Base-by-base conservation (phyloP, 2,329 filamentous ascomycete species). In the Exophiala sideris region DNA sequence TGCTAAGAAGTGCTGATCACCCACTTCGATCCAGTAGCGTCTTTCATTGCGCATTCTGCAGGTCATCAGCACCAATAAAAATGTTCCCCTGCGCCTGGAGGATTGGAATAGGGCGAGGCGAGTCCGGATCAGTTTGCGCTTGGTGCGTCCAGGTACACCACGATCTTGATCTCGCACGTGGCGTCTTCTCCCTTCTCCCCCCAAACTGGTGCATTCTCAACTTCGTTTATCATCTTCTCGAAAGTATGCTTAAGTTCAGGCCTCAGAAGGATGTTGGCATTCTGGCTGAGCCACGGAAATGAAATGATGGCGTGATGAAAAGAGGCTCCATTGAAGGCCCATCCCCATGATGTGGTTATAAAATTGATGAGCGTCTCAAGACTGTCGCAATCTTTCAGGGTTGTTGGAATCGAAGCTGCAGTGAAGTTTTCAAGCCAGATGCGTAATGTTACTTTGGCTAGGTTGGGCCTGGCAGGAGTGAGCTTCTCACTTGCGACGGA, bases 201-300 rank as follows among this genome's bases (percentile, higher is more conserved):
- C 60, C 62, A 62, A 11, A 53, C 42, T 5, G 56, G 58, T 18
- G 56, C 54, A 9, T 42, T 48, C 34, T 57, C 56, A 29, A 61
- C 48, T 34, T 60, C 55, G 3, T 34, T 34, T n/a, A 62, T 32
- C 54, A 64, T 52, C 9, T 35, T 44, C 7, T 50, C 32, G 53
- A 61, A 62, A 29, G 51, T 59, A 2, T 56, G 48, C 24, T 40
- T 33, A 40, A 56, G 9, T 7, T 52, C 59, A 4, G 52, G 46
- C 7, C 56, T 48, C 11, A 61, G 44, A 2, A 64, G 41, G 18
- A 64, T 52, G 38, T 58, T 55, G 12, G 56, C 45, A 11, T 52
- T 35, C 5, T 55, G 38, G 9, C 8, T 48, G 41, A 61, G 45
- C 62, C 62, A 62, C 14, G 58, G 54, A 36, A 62, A 60, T 1